A percentile compares a stretch with the other conserved stretches of the same genome.
phyloP scores from a whole-genome alignment of 75 land plant species.

The Isoetes taiwanensis region DNA sequence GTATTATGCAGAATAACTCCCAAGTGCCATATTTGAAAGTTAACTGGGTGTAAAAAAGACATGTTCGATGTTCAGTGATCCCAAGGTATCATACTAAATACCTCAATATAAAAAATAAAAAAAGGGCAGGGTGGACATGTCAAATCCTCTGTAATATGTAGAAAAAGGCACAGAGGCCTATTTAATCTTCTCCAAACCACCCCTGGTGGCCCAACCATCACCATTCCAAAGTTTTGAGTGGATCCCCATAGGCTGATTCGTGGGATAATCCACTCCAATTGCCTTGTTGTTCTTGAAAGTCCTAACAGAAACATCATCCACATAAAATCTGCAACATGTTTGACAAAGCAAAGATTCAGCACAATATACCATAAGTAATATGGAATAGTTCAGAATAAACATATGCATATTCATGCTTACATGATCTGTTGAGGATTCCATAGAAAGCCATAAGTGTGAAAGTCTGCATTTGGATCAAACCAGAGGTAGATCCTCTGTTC shows the following conservation, averaged over 20 bases:
- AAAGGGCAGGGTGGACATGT: too few relatives aligned
- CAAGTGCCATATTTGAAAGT: too few relatives aligned
- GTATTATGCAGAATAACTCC: too few relatives aligned
- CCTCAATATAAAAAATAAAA: too few relatives aligned
- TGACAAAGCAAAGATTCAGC: background rate
- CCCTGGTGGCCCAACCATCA: background rate
- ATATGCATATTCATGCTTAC: background rate
- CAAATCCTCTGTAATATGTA: background rate
- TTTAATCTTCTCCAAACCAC: background rate
- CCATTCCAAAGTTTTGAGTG: background rate
- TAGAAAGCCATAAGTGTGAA: background rate
- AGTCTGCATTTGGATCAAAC: conserved; percentile 4
- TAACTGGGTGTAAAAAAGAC: too few relatives aligned
- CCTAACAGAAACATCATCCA: background rate
- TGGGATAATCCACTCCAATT: background rate
- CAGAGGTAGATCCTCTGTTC: background rate
- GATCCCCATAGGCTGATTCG: conserved; percentile 1
- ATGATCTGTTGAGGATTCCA: background rate
- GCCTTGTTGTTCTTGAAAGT: background rate
- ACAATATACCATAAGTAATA: too few relatives aligned
- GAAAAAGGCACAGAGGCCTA: background rate
- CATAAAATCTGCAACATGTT: background rate
- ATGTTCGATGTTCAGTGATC: too few relatives aligned
- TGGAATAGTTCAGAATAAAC: too few relatives aligned
- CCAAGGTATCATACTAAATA: too few relatives aligned